phyloP scores from a whole-genome alignment of 2,329 filamentous ascomycete genomes.

The Sarocladiaceae sp. region DNA sequence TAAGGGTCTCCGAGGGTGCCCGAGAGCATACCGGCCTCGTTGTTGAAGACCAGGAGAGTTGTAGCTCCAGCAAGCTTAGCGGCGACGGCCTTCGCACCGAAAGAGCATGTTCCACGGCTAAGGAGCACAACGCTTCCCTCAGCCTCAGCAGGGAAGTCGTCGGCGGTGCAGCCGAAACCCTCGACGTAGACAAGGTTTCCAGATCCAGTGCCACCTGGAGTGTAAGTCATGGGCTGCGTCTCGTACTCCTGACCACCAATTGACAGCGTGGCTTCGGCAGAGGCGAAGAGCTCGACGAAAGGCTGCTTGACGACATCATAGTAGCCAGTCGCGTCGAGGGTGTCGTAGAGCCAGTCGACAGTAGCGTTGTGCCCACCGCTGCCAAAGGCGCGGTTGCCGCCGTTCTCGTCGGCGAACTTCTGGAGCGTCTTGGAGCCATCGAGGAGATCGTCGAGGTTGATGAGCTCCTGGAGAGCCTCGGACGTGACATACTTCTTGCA shows the following conservation, averaged over 20 bases:
- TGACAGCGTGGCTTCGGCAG: conserved; percentile 23
- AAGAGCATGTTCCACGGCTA: conserved; percentile 52
- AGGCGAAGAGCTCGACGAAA: conserved; percentile 32
- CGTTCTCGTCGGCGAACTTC: conserved; percentile 35
- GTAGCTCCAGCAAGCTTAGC: conserved; percentile 52
- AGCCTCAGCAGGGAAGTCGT: conserved; percentile 47
- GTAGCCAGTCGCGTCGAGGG: conserved; percentile 30
- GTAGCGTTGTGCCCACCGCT: conserved; percentile 39
- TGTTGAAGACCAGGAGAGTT: conserved; percentile 58
- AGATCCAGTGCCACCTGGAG: conserved; percentile 37
- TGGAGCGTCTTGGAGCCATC: conserved; percentile 38
- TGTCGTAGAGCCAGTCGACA: conserved; percentile 36
- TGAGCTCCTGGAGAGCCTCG: conserved; percentile 29
- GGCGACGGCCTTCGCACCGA: conserved; percentile 48
- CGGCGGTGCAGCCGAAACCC: conserved; percentile 46
- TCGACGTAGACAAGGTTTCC: conserved; percentile 38
- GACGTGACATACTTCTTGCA: conserved; percentile 29
- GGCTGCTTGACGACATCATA: conserved; percentile 39
- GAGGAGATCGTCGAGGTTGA: conserved; percentile 34
- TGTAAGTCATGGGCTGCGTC: conserved; percentile 37
- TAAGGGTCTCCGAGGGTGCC: conserved; percentile 50
- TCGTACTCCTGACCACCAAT: conserved; percentile 22
- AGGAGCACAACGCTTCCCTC: conserved; percentile 53
- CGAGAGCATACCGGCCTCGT: conserved; percentile 39
- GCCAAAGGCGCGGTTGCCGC: conserved; percentile 37